A percentile compares a stretch with the other conserved stretches of the same genome.
Evolutionary conservation across 2,329 filamentous ascomycete species (phyloP).

Genomic region (Microdochium paspali): DNA sequence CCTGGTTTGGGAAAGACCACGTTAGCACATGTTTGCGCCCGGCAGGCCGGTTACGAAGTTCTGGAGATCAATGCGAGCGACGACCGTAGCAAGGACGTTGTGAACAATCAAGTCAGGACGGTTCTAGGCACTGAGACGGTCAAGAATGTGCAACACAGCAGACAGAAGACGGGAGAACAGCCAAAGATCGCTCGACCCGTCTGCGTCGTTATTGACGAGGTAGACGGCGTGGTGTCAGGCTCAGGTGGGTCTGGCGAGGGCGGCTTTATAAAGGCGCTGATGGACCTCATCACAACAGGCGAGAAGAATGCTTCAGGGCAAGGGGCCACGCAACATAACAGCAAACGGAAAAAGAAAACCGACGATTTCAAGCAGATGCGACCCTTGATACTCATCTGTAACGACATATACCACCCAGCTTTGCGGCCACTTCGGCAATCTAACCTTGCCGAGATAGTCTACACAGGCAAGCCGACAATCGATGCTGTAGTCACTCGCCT

Average conservation of each 20-base stretch:
- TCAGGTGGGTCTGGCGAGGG: conserved; percentile 73
- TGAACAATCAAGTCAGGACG: conserved; percentile 83
- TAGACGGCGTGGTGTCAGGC: conserved; percentile 85
- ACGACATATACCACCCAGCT: conserved; percentile 90
- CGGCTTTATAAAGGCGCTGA: conserved; percentile 88
- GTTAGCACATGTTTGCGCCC: conserved; percentile 88
- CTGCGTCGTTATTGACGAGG: conserved; percentile 92
- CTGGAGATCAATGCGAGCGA: conserved; percentile 98
- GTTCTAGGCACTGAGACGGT: conserved; percentile 93
- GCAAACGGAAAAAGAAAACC: conserved; percentile 59
- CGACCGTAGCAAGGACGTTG: conserved; percentile 80
- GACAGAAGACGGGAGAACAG: conserved; percentile 38
- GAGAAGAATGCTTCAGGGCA: conserved; percentile 58
- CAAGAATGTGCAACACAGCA: conserved; percentile 57
- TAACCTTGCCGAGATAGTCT: conserved; percentile 77
- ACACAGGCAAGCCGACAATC: conserved; percentile 79
- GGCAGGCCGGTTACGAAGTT: conserved; percentile 90
- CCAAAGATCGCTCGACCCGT: conserved; percentile 74
- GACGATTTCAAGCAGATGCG: conserved; percentile 83
- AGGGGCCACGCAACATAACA: conserved; percentile 18
- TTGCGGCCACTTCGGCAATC: conserved; percentile 81
- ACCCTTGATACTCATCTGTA: conserved; percentile 90
- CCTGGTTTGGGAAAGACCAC: conserved; percentile 95
- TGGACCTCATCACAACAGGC: conserved; percentile 79
- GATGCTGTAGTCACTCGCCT: conserved; percentile 78